Percentiles rank a stretch among this genome's conserved stretches.
Conservation (phyloP, 2,329 filamentous ascomycete species). For the Colletotrichum sp. region DNA sequence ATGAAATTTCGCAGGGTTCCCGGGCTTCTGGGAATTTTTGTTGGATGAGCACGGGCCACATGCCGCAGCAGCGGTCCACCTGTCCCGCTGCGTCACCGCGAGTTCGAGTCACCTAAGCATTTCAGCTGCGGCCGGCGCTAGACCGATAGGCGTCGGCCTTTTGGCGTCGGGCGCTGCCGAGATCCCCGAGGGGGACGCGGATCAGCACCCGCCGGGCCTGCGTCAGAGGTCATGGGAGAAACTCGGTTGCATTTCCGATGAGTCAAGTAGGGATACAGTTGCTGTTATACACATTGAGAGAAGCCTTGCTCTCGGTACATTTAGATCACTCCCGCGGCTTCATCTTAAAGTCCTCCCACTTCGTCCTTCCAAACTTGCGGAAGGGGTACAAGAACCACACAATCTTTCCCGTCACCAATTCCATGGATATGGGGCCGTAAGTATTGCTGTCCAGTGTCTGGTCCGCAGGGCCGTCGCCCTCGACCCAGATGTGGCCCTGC, state of each 20-base stretch:
- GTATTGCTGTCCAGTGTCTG: slow-evolving; percentile 84
- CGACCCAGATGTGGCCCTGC: slow-evolving; percentile 89
- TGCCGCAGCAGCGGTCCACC: not conserved
- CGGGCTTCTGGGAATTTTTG: slow-evolving; percentile 16
- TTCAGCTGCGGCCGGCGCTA: not conserved
- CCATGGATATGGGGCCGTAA: slow-evolving; percentile 83
- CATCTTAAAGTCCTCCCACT: slow-evolving; percentile 59
- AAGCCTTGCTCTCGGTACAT: not conserved
- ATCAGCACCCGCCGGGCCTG: not conserved
- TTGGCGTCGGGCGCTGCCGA: not conserved
- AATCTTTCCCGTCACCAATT: slow-evolving; percentile 77
- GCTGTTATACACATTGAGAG: not conserved
- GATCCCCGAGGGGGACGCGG: not conserved
- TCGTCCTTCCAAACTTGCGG: slow-evolving; percentile 60
- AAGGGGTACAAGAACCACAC: slow-evolving; percentile 75
- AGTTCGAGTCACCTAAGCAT: not conserved
- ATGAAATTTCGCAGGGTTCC: slow-evolving; percentile 20
- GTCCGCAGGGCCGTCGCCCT: slow-evolving; percentile 80
- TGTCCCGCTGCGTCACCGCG: slow-evolving; percentile 15
- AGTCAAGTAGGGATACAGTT: not conserved
- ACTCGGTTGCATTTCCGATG: not conserved
- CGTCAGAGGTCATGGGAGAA: not conserved
- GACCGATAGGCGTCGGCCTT: not conserved
- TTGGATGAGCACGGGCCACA: slow-evolving; percentile 12
- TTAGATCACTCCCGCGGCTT: slow-evolving; percentile 19